Evolutionary conservation across 176 grass and related monocot species (phyloP), one percentile per base, ranked within the genome.

Genomic region (Themeda triandra): DNA sequence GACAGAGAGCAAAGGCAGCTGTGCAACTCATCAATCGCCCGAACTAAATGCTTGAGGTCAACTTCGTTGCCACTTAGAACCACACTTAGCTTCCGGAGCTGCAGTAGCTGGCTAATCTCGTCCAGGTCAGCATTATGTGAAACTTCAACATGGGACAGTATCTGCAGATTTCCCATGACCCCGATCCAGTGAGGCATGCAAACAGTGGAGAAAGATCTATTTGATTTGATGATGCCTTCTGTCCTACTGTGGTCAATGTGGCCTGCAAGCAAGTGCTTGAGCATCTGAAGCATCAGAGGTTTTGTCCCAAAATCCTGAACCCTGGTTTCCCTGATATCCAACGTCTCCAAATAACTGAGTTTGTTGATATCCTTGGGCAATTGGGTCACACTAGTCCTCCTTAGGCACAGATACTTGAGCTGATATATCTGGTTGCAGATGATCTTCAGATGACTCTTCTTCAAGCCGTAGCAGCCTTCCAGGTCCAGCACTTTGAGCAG

Each of bases 261-360:
- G 51, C 66, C 77, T 45, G 76, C 66, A 8, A 87, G 65, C n/a
- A 87, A 23, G 41, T 73, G 76, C 24, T 71, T 62, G 30, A 82
- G 66, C 58, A 63, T 51, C n/a, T 48, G 6, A 8, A 87, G 85
- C 46, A 19, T 17, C 15, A 49, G 0, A 65, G 73, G 33, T 25
- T 46, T 25, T 35, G 15, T 25, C 2, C 37, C 39, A 4, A 87
- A 28, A n/a, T 63, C 75, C 18, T 18, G 23, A 18, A 82, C 36
- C 59, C 51, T 60, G 58, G 85, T 87, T 67, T 65, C 24, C 65
- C 68, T 31, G 36, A 87, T 48, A 14, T 75, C 78, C 19, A 87
- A 54, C 27, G 78, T 82, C 40, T 87, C 67, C 6, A 87, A 65
- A 5, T 44, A 24, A 40, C 42, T 7, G 6, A 87, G 85, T n/a